Base-by-base conservation (phyloP, 1,284 basidiomycete species). In the Melampsora abietis-canadensis region DNA sequence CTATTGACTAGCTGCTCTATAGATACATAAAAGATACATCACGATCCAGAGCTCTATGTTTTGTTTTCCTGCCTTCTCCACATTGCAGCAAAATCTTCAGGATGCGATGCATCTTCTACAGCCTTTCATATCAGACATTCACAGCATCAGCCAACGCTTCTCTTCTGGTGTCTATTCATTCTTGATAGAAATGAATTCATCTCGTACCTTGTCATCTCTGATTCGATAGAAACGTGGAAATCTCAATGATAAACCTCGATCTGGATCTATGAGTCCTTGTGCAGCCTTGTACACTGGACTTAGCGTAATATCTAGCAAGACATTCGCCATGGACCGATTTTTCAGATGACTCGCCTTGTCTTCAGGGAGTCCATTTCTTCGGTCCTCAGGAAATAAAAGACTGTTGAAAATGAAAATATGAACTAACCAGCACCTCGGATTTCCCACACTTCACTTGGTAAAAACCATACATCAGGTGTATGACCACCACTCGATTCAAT, bases 271-370 rank as follows among this genome's bases (percentile, higher is more conserved):
- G n/a, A 88, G 81, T 3, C 89, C 88, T 62, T 86, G 83, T 0
- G 91, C 92, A 10, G 93, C 93, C 1, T 89, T 84, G 34, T 94
- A 96, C 15, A 94, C 88, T 0, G 93, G 94, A 68, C 92, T 94
- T 54, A 93, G 82, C 0, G 94, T 94, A 77, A 95, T 87, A 62
- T 81, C 80, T 4, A 14, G 6, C 37, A 40, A 40, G 37, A 40
- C 12, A 1, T 40, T 40, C 37, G 5, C 3, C 8, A 34, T 34
- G 8, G 3, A 12, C 37, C 37, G 12, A 40, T 8, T 40, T 48
- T 51, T 59, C 19, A 62, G 60, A 27, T 54, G 19, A 10, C 2
- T 4, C 21, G 80, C 82, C 77, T 72, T 92, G 90, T 94, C 92
- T 68, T 94, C 12, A 40, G 4, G 37, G 4, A 34, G 8, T 3